A percentile compares a stretch with the other conserved stretches of the same genome.
phyloP scores from a whole-genome alignment of 192 early-diverging fungal genomes.

The Backusella macrospora region DNA sequence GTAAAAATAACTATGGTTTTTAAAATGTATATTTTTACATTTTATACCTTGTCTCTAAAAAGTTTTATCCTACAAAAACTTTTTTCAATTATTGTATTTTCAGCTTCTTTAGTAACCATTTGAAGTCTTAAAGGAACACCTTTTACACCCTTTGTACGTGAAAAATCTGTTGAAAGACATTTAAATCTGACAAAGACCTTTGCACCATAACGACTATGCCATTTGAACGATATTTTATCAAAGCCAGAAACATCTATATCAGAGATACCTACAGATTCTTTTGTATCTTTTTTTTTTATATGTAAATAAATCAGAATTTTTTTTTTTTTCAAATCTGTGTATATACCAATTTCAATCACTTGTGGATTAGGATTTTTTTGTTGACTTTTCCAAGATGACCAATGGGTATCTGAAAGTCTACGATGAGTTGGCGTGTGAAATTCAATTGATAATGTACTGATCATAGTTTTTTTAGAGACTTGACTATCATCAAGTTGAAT shows the following conservation, averaged over 20 bases:
- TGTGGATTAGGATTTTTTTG: constrained; percentile 60
- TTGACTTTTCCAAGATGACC: constrained; percentile 76
- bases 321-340: neutral
- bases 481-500: constrained; percentile 56
- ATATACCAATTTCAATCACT: constrained; percentile 65
- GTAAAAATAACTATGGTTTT: neutral
- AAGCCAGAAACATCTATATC: constrained; percentile 44
- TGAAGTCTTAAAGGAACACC: constrained; percentile 65
- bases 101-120: constrained; percentile 28
- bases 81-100: constrained; percentile 39
- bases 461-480: constrained; percentile 49
- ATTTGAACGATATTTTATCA: constrained; percentile 69
- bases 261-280: constrained; percentile 28
- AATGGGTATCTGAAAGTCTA: constrained; percentile 63
- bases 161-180: constrained; percentile 77
- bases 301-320: neutral
- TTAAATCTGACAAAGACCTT: constrained; percentile 70
- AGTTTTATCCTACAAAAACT: constrained; percentile 68
- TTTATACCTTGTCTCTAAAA: constrained; percentile 47
- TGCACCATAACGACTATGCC: constrained; percentile 63
- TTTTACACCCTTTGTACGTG: constrained; percentile 75
- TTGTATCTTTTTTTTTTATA: constrained; percentile 23
- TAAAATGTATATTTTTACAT: neutral
- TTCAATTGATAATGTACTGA: constrained; percentile 58
- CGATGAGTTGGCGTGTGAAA: constrained; percentile 76